Base-by-base conservation (phyloP, 2,329 filamentous ascomycete species). In the Graphium sp. region DNA sequence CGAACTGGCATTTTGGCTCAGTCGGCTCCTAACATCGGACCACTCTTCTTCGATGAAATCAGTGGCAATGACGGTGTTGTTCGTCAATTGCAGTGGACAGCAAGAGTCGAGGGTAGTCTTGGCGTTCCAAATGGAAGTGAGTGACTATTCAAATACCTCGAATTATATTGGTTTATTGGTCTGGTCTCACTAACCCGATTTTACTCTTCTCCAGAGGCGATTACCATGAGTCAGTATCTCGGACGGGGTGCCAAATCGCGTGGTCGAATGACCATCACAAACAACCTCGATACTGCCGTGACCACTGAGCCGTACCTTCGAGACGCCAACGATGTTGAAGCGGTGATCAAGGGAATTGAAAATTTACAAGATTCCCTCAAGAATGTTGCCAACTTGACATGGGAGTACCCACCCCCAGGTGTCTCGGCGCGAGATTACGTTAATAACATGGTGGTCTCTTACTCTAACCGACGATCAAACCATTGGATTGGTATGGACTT, bases 61-160 rank as follows among this genome's bases (percentile, higher is more conserved):
- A 52, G 45, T 22, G 60, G 61, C 18, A 46, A 49, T 2, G 73
- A 79, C 38, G 69, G 69, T 15, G 62, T 72, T 31, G 59, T 63
- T 7, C 61, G 73, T 26, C 66, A 74, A 39, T 52, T 76, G 12
- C 73, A 78, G 43, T 77, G 67, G 57, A 76, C 71, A 5, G 62
- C 70, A 22, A 61, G 72, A 36, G 69, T 75, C 13, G 70, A 75
- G 36, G 63, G 58, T 14, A 60, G 62, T 20, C 54, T 60, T 22
- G 58, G 53, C 30, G 38, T 39, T 10, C 30, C 32, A 2, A 40
- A 44, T 24, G 41, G 37, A 21, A 39, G 48, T 51, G 41, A 34
- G 48, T 45, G 6, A 10, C 18, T 6, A 4, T 2, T 13, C n/a
- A n/a, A n/a, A n/a, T n/a, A 5, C 10, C 8, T 12, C 9, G 4